A percentile compares a stretch with the other conserved stretches of the same genome.
phyloP scores from a whole-genome alignment of 164 flowering plant genomes.

The Berberis vulgaris region DNA sequence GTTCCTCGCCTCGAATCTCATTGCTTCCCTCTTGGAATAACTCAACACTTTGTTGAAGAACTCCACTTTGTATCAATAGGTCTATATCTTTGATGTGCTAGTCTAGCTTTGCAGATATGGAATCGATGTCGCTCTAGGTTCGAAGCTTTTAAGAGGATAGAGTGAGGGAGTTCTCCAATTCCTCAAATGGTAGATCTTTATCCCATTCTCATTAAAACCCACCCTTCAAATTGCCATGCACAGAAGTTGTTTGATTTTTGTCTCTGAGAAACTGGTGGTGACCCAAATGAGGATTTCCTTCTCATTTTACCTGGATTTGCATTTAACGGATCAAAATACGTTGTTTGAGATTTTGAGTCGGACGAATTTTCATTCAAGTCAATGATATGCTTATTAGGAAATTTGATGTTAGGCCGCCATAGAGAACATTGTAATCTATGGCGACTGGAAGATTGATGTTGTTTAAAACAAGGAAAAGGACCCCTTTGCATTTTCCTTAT shows the following conservation, averaged over 20 bases:
- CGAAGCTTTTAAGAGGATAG: constrained; percentile 43
- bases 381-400: background rate
- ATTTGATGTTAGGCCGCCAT: constrained; percentile 40
- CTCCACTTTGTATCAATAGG: constrained; percentile 47
- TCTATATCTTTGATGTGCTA: constrained; percentile 36
- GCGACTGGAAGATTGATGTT: constrained; percentile 35
- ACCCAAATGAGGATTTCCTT: no score
- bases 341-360: no score
- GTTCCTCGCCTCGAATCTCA: constrained; percentile 41
- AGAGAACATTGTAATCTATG: constrained; percentile 44
- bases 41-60: constrained; percentile 21
- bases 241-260: no score
- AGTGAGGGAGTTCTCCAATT: constrained; percentile 2
- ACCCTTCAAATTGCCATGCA: no score
- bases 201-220: no score
- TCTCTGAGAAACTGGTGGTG: no score
- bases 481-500: constrained; percentile 24
- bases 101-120: constrained; percentile 34
- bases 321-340: no score
- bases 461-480: constrained; percentile 5
- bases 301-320: no score
- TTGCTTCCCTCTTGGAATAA: constrained; percentile 34
- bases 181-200: no score
- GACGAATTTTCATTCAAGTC: no score
- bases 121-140: constrained; percentile 59